Conservation (phyloP, 2,329 filamentous ascomycete species). For the Erysiphe pulchra region DNA sequence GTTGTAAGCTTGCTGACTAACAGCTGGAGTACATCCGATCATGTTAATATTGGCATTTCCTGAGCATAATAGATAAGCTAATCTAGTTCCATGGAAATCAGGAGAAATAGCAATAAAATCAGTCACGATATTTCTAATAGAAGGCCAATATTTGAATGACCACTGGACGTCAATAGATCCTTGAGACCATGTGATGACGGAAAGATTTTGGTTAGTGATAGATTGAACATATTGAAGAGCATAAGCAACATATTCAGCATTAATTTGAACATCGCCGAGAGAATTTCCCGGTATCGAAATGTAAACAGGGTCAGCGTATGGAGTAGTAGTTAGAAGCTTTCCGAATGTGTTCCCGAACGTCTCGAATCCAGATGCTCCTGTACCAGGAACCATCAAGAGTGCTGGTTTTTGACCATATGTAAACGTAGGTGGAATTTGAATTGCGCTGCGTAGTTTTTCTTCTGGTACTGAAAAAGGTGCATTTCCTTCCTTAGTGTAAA, state of each 20-base stretch:
- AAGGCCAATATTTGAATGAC: conserved; percentile 31
- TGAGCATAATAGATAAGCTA: conserved; percentile 12
- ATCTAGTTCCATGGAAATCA: conserved; percentile 24
- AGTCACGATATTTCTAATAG: conserved; percentile 18
- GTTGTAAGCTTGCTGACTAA: conserved; percentile 22
- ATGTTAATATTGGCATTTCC: conserved; percentile 2
- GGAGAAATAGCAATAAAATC: conserved; percentile 26
- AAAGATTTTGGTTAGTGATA: conserved; percentile 15
- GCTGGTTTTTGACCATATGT: conserved; percentile 20
- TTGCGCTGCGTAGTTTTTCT: conserved; percentile 20
- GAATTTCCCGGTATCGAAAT: conserved; percentile 25
- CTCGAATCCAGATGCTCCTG: conserved; percentile 21
- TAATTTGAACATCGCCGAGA: conserved; percentile 22
- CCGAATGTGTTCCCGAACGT: conserved; percentile 17
- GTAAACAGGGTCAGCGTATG: conserved; percentile 24
- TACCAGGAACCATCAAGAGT: conserved; percentile 27
- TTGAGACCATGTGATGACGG: conserved; percentile 28
- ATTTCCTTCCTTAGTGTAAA: conserved; percentile 14
- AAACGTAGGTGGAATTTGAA: conserved; percentile 24
- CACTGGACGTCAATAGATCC: conserved; percentile 28
- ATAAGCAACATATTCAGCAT: conserved; percentile 29
- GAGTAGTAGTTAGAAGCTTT: conserved; percentile 19
- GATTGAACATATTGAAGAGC: conserved; percentile 28
- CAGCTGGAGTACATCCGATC: conserved; percentile 14
- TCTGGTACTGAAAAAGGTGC: conserved; percentile 23